phyloP scores from a whole-genome alignment of 2,329 filamentous ascomycete genomes.

The Diaporthe vexans region DNA sequence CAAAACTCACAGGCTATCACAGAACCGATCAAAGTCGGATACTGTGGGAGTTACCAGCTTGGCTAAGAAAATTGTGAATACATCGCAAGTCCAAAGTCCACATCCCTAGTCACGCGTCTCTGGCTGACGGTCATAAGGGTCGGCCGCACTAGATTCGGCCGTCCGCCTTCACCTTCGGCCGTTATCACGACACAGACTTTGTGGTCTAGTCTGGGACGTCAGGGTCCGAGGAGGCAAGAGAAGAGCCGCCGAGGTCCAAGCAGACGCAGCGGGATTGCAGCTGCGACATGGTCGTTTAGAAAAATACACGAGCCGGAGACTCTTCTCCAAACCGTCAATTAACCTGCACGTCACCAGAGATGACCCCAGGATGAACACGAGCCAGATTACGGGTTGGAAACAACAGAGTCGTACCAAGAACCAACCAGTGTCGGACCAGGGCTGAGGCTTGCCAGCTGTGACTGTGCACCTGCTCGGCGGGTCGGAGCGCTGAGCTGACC shows the following conservation, averaged over 20 bases:
- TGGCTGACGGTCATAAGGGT: too few relatives aligned
- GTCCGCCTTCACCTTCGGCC: neutral
- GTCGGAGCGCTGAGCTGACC: neutral
- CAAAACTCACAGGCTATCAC: neutral
- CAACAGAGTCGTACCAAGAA: slow-evolving; percentile 4
- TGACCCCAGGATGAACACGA: neutral
- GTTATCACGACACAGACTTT: neutral
- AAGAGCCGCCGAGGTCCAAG: neutral
- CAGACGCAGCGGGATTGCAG: neutral
- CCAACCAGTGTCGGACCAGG: slow-evolving; percentile 23
- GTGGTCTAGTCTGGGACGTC: neutral
- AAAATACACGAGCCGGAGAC: neutral
- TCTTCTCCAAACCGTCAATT: too few relatives aligned
- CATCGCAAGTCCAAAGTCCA: too few relatives aligned
- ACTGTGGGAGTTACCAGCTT: neutral
- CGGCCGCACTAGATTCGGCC: neutral
- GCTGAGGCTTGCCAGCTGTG: slow-evolving; percentile 19
- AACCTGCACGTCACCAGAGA: neutral
- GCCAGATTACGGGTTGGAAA: neutral
- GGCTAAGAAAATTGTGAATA: neutral
- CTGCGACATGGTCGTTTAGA: neutral
- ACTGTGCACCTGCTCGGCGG: slow-evolving; percentile 4
- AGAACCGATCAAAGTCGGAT: neutral
- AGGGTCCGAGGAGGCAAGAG: neutral
- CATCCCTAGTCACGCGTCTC: neutral